Percentiles rank a stretch among this genome's conserved stretches.
phyloP scores from a whole-genome alignment of 257 asterid species.

The Euphrasia confusa region DNA sequence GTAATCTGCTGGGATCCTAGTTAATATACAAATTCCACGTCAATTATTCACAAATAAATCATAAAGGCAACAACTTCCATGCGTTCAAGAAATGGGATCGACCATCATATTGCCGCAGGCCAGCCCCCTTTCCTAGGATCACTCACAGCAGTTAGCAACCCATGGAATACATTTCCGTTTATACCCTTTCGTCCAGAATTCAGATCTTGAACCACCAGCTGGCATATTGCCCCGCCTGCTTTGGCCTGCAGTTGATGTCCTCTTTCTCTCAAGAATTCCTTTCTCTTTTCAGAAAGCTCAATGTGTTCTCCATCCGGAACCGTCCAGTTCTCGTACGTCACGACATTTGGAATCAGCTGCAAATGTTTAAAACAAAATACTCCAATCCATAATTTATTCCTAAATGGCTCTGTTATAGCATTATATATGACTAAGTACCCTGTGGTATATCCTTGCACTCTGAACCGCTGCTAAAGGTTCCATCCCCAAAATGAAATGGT shows the following conservation, averaged over 20 bases:
- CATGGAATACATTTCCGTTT: conserved; percentile 27
- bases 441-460: conserved; percentile 78
- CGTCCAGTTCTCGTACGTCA: conserved; percentile 80
- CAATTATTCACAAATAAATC: conserved; percentile 14
- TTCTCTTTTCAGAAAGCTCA: conserved; percentile 44
- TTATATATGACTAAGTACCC: conserved; percentile 30
- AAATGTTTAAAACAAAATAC: neutral
- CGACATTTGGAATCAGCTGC: conserved; percentile 80
- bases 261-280: conserved; percentile 56
- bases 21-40: neutral
- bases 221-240: conserved; percentile 72
- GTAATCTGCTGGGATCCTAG: neutral
- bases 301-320: conserved; percentile 76
- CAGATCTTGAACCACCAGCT: conserved; percentile 65
- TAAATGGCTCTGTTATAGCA: neutral
- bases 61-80: neutral
- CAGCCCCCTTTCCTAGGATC: conserved; percentile 90
- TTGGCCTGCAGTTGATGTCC: conserved; percentile 61
- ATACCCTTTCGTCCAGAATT: conserved; percentile 31
- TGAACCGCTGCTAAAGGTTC: conserved; percentile 72
- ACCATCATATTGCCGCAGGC: conserved; percentile 71
- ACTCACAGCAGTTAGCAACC: conserved; percentile 71
- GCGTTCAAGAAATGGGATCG: neutral
- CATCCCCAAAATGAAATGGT: conserved; percentile 78
- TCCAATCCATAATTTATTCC: neutral